phyloP scores from a whole-genome alignment of 1,139 yeast genomes.

The Kluyveromyces marxianus region DNA sequence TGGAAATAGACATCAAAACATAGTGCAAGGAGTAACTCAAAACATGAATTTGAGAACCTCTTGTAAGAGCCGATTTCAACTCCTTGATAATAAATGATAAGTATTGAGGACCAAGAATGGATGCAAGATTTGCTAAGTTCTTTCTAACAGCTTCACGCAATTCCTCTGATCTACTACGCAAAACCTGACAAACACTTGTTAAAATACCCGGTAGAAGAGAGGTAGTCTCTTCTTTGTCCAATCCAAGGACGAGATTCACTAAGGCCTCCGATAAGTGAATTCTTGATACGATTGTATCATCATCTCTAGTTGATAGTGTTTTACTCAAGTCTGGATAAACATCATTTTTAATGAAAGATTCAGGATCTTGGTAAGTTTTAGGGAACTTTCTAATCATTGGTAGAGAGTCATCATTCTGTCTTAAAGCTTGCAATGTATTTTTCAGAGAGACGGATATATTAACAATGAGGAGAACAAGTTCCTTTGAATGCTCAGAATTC shows the following conservation, averaged over 20 bases:
- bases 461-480: slow-evolving; percentile 55
- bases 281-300: slow-evolving; percentile 68
- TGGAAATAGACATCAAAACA: slow-evolving; percentile 48
- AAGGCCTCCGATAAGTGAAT: slow-evolving; percentile 79
- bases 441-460: slow-evolving; percentile 52
- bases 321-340: slow-evolving; percentile 57
- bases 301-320: slow-evolving; percentile 56
- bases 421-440: slow-evolving; percentile 23
- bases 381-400: slow-evolving; percentile 29
- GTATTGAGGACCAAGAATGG: slow-evolving; percentile 64
- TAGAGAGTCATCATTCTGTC: slow-evolving; percentile 12
- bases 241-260: slow-evolving; percentile 58
- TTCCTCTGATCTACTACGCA: slow-evolving; percentile 82
- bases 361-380: slow-evolving; percentile 39
- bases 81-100: slow-evolving; percentile 70
- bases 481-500: slow-evolving; percentile 48
- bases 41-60: slow-evolving; percentile 93
- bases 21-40: slow-evolving; percentile 82
- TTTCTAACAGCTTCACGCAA: slow-evolving; percentile 82
- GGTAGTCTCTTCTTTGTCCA: slow-evolving; percentile 50
- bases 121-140: slow-evolving; percentile 58
- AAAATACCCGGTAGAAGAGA: slow-evolving; percentile 70
- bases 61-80: slow-evolving; percentile 65
- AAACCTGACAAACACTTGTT: slow-evolving; percentile 78
- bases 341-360: slow-evolving; percentile 48